A percentile compares a stretch with the other conserved stretches of the same genome.
Evolutionary conservation across 192 early-diverging fungal genomes (phyloP).

Genomic region (Cetraspora pellucida): DNA sequence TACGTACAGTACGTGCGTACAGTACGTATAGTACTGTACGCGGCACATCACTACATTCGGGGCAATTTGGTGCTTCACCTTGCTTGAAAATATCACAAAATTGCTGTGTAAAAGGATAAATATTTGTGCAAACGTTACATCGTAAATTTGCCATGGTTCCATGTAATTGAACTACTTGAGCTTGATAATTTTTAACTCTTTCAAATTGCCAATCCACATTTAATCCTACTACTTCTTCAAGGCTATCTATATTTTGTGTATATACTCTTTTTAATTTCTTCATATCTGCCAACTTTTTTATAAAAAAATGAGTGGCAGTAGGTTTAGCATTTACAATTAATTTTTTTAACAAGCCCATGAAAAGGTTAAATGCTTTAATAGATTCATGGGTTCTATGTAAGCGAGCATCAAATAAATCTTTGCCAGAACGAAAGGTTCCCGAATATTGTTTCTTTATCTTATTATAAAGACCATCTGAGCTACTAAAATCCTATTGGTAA

Average conservation of each 20-base stretch:
- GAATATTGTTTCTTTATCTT: conserved; percentile 79
- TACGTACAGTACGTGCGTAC: neutral
- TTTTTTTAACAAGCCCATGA: conserved; percentile 84
- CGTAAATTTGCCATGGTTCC: conserved; percentile 84
- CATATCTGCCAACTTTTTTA: conserved; percentile 71
- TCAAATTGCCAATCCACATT: conserved; percentile 47
- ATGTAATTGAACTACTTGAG: conserved; percentile 89
- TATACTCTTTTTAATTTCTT: conserved; percentile 88
- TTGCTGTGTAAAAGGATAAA: conserved; percentile 62
- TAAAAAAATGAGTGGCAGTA: conserved; percentile 86
- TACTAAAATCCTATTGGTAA: conserved; percentile 76
- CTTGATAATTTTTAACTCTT: conserved; percentile 40
- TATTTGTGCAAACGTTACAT: conserved; percentile 83
- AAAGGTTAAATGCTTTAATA: conserved; percentile 71
- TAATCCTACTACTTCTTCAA: conserved; percentile 78
- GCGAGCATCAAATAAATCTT: conserved; percentile 84
- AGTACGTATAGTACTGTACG: conserved; percentile 41
- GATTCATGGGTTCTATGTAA: conserved; percentile 69
- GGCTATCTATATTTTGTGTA: conserved; percentile 96
- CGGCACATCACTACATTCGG: too few relatives aligned
- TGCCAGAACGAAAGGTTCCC: conserved; percentile 66
- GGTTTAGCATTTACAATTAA: conserved; percentile 70
- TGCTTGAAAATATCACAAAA: conserved; percentile 63
- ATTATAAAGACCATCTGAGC: conserved; percentile 75
- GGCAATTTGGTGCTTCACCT: conserved; percentile 75